Evolutionary conservation across 2,329 filamentous ascomycete genomes (phyloP).

Genomic region (Zelopaecilomyces penicillatus): DNA sequence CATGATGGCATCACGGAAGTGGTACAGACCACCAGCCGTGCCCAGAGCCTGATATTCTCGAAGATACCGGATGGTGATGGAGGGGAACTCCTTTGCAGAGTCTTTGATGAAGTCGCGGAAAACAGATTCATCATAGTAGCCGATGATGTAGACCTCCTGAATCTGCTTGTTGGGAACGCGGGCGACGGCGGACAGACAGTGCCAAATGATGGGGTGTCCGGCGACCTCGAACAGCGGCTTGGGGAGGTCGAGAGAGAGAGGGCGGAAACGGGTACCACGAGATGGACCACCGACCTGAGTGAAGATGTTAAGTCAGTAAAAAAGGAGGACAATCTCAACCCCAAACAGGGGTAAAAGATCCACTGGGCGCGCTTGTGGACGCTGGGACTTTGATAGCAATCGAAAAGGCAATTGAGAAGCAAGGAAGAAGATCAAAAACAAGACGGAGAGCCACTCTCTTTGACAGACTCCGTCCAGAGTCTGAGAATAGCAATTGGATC

Average conservation of each 20-base stretch:
- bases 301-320: background rate
- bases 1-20: conserved; percentile 97
- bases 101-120: conserved; percentile 99
- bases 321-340: background rate
- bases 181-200: conserved; percentile 86
- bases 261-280: conserved; percentile 89
- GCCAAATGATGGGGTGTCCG: conserved; percentile 96
- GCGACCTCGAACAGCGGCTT: conserved; percentile 99
- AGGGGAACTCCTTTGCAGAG: conserved; percentile 72
- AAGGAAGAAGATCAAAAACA: background rate
- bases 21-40: conserved; percentile 93
- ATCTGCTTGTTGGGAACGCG: conserved; percentile 74
- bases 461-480: no score
- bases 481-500: conserved; percentile 1
- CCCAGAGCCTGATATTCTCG: conserved; percentile 95
- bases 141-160: conserved; percentile 94
- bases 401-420: background rate
- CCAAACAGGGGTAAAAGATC: background rate
- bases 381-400: background rate
- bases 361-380: no score
- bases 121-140: conserved; percentile 95
- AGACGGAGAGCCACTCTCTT: background rate
- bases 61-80: conserved; percentile 82
- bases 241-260: conserved; percentile 88
- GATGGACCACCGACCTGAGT: conserved; percentile 85